Evolutionary conservation across 1,284 basidiomycete genomes (phyloP).

Genomic region (Stygiomarasmius scandens): DNA sequence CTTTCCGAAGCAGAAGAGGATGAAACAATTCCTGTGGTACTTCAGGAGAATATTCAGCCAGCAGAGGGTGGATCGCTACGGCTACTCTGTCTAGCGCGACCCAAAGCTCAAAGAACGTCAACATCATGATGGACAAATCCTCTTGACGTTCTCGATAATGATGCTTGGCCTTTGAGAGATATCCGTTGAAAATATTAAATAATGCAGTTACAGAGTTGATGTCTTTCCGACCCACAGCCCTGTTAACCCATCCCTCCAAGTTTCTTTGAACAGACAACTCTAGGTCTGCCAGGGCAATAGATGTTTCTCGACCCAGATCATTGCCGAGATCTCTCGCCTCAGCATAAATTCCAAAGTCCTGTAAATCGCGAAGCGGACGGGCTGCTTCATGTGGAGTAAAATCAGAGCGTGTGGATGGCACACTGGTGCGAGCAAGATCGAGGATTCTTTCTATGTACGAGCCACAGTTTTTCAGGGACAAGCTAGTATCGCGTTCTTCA

Average conservation of each 20-base stretch:
- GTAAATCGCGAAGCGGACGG: not conserved
- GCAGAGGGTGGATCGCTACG: slow-evolving; percentile 33
- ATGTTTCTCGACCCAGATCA: slow-evolving; percentile 11
- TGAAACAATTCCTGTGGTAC: slow-evolving; percentile 38
- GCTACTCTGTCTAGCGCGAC: slow-evolving; percentile 39
- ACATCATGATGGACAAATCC: slow-evolving; percentile 43
- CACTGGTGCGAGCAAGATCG: not conserved
- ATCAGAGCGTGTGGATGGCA: too few relatives aligned
- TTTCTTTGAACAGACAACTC: slow-evolving; percentile 29
- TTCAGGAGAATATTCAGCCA: slow-evolving; percentile 48
- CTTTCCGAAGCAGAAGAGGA: slow-evolving; percentile 39
- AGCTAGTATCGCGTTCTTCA: not conserved
- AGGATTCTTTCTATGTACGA: not conserved
- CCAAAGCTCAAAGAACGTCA: slow-evolving; percentile 16
- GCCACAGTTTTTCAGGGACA: not conserved
- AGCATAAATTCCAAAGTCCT: not conserved
- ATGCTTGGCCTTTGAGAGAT: not conserved
- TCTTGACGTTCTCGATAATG: slow-evolving; percentile 37
- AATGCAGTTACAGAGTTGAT: slow-evolving; percentile 26
- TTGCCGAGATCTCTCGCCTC: slow-evolving; percentile 22
- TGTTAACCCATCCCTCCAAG: slow-evolving; percentile 32
- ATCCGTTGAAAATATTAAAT: not conserved
- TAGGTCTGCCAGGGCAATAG: slow-evolving; percentile 34
- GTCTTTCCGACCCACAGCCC: not conserved
- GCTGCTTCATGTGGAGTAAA: not conserved